Percentiles rank a stretch among this genome's conserved stretches.
phyloP scores from a whole-genome alignment of 2,329 filamentous ascomycete genomes.

The Colletotrichum higginsianum region DNA sequence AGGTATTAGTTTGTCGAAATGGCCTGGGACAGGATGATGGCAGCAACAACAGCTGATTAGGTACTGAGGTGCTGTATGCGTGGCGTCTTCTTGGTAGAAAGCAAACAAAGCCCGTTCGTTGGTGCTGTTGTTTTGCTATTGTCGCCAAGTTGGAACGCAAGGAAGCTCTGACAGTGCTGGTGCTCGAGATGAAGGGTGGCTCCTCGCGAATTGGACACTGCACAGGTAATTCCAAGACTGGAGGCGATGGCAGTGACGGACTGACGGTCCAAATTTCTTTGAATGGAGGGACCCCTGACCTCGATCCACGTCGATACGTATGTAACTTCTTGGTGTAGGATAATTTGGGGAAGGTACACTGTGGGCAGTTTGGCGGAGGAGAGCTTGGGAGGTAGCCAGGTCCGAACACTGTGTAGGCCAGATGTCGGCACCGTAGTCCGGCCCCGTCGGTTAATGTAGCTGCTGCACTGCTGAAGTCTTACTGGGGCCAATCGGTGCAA shows the following conservation, averaged over 20 bases:
- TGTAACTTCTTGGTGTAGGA: neutral
- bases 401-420: constrained; percentile 16
- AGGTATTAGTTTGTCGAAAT: neutral
- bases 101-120: neutral
- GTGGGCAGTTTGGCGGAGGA: neutral
- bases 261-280: constrained; percentile 43
- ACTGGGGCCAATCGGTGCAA: neutral
- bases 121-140: constrained; percentile 6
- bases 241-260: constrained; percentile 34
- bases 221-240: constrained; percentile 13
- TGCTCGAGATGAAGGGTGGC: constrained; percentile 7
- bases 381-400: neutral
- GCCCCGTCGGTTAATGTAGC: constrained; percentile 19
- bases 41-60: neutral
- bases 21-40: neutral
- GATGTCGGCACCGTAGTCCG: neutral
- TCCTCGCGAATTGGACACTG: constrained; percentile 36
- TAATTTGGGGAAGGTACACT: neutral
- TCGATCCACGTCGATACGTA: neutral
- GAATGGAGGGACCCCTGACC: constrained; percentile 36
- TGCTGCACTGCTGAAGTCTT: constrained; percentile 26
- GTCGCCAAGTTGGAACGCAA: neutral
- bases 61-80: neutral
- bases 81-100: neutral
- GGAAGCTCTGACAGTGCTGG: neutral